phyloP scores from a whole-genome alignment of 2,329 filamentous ascomycete genomes.

The Ambrosiella cleistominuta region DNA sequence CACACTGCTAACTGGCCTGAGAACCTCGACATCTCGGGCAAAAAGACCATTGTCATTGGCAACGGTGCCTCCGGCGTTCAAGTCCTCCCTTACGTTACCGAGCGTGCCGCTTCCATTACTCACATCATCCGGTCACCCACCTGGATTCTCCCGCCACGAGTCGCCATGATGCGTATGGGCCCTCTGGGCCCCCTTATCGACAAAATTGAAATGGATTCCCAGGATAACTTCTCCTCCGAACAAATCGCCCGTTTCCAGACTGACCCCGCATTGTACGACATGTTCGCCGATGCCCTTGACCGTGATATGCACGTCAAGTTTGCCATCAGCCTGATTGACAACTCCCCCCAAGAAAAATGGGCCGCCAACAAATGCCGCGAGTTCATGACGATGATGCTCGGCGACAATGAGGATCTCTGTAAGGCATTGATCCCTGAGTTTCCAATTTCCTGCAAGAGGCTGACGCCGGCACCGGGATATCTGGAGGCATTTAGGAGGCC shows the following conservation, averaged over 20 bases:
- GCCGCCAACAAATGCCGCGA: slow-evolving; percentile 24
- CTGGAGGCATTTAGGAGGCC: slow-evolving; percentile 27
- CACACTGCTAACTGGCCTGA: slow-evolving; percentile 38
- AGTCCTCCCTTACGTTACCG: slow-evolving; percentile 32
- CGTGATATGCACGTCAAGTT: slow-evolving; percentile 27
- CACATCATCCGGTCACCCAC: slow-evolving; percentile 27
- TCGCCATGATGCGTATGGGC: slow-evolving; percentile 20
- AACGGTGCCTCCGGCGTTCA: slow-evolving; percentile 39
- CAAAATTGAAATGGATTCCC: slow-evolving; percentile 16
- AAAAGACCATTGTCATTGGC: slow-evolving; percentile 37
- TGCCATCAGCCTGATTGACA: slow-evolving; percentile 25
- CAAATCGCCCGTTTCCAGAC: slow-evolving; percentile 31
- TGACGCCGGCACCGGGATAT: slow-evolving; percentile 34
- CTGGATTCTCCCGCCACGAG: slow-evolving; percentile 25
- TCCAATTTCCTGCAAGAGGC: slow-evolving; percentile 29
- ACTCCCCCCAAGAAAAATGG: slow-evolving; percentile 25
- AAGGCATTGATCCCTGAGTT: slow-evolving; percentile 32
- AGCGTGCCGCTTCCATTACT: slow-evolving; percentile 24
- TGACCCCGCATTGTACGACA: slow-evolving; percentile 28
- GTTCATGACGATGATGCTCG: slow-evolving; percentile 31
- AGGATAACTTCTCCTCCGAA: slow-evolving; percentile 15
- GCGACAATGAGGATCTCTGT: slow-evolving; percentile 32
- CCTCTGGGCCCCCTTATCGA: slow-evolving; percentile 18
- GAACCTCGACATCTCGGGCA: slow-evolving; percentile 30
- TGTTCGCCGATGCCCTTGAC: slow-evolving; percentile 31